phyloP scores from a whole-genome alignment of 345 rosid species.

The Gossypium australe region DNA sequence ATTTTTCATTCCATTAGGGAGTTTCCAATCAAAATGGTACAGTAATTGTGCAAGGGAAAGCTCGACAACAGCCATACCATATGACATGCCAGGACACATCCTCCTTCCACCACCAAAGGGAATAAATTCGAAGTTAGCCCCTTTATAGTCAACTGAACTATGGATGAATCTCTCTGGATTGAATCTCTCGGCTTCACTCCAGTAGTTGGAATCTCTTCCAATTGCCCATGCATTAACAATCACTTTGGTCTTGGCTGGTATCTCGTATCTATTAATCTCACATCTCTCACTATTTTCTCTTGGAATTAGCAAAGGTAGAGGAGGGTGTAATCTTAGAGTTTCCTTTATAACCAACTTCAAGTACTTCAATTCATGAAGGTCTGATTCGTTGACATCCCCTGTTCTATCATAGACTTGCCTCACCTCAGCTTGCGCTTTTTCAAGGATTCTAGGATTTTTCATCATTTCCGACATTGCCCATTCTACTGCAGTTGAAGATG shows the following conservation, averaged over 20 bases:
- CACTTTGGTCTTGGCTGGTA: not conserved
- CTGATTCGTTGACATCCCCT: conserved; percentile 21
- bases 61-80: conserved; percentile 17
- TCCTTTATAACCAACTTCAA: conserved; percentile 28
- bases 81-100: conserved; percentile 27
- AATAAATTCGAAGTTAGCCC: conserved; percentile 16
- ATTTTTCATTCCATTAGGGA: not conserved
- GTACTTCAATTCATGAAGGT: conserved; percentile 18
- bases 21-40: conserved; percentile 32
- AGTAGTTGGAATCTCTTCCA: conserved; percentile 25
- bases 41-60: conserved; percentile 22
- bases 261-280: not conserved
- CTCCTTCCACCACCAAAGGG: conserved; percentile 36
- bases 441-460: conserved; percentile 25
- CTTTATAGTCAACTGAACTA: conserved; percentile 22
- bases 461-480: not conserved
- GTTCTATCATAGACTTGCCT: conserved; percentile 12
- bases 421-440: conserved; percentile 32
- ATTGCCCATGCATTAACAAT: conserved; percentile 28
- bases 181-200: conserved; percentile 25
- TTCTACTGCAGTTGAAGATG: not conserved
- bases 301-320: conserved; percentile 26
- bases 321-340: conserved; percentile 27
- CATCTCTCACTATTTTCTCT: conserved; percentile 18
- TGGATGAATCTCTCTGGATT: conserved; percentile 27